These are phyloP conservation scores for Heliosperma pusillum DNA, from an alignment of 148 eudicot genomes.

Conservation along the genomic window DNA sequence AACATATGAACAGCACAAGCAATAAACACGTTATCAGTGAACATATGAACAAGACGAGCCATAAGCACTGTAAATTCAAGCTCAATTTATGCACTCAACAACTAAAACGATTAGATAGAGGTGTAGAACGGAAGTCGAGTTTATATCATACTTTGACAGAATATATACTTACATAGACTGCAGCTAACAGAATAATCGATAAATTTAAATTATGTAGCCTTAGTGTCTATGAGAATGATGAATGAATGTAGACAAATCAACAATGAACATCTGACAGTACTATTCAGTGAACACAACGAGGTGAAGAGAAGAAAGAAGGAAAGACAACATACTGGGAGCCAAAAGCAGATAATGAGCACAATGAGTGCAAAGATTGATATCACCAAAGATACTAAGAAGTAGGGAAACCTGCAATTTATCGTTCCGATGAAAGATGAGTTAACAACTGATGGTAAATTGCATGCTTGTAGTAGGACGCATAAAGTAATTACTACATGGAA, in stretches of 20 bases:
- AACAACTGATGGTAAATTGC: background rate
- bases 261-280: too few relatives aligned
- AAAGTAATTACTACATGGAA: background rate
- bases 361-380: conserved; percentile 42
- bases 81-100: background rate
- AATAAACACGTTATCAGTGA: background rate
- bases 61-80: background rate
- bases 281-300: background rate
- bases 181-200: too few relatives aligned
- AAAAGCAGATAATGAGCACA: conserved; percentile 32
- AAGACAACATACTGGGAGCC: conserved; percentile 50
- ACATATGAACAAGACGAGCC: background rate
- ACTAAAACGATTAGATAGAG: background rate
- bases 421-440: background rate
- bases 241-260: too few relatives aligned
- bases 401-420: conserved; percentile 47
- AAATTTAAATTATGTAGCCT: too few relatives aligned
- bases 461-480: conserved; percentile 6
- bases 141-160: too few relatives aligned
- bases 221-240: too few relatives aligned
- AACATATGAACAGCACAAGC: background rate
- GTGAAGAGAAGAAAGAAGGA: background rate
- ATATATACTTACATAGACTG: too few relatives aligned
- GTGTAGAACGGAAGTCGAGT: too few relatives aligned
- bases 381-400: conserved; percentile 41